These are phyloP conservation scores for Prunus kanzakura DNA, from an alignment of 306 rosid species.

Conservation along the genomic window DNA sequence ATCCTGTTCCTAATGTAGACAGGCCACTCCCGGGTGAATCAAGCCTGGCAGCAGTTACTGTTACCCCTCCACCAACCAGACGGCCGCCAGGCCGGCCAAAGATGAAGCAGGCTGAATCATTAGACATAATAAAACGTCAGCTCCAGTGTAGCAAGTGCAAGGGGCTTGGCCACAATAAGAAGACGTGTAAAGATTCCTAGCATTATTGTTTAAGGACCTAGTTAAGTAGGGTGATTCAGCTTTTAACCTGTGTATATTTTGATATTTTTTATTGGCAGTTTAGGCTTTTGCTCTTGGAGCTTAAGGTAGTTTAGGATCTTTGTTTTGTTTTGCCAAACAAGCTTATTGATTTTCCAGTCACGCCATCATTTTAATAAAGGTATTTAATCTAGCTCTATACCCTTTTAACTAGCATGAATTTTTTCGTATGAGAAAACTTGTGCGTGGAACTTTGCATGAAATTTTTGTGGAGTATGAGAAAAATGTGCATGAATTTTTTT, in stretches of 20 bases:
- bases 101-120: constrained; percentile 59
- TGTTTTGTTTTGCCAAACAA: not conserved
- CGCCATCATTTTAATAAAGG: not conserved
- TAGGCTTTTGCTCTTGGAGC: constrained; percentile 9
- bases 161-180: constrained; percentile 96
- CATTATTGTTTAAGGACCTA: constrained; percentile 12
- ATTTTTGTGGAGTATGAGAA: too few relatives aligned
- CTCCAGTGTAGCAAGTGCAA: constrained; percentile 97
- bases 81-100: constrained; percentile 96
- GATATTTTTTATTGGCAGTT: not conserved
- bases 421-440: too few relatives aligned
- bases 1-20: constrained; percentile 76
- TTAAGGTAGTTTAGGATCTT: not conserved
- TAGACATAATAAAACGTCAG: constrained; percentile 80
- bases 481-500: too few relatives aligned
- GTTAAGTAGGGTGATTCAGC: constrained; percentile 29
- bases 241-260: constrained; percentile 11
- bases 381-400: not conserved
- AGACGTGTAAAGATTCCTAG: constrained; percentile 71
- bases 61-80: constrained; percentile 93
- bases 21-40: constrained; percentile 47
- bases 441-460: too few relatives aligned
- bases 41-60: constrained; percentile 35
- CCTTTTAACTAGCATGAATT: not conserved
- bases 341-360: not conserved